phyloP scores from a whole-genome alignment of 116 monocot genomes.

The Papilionanthe hybrid region DNA sequence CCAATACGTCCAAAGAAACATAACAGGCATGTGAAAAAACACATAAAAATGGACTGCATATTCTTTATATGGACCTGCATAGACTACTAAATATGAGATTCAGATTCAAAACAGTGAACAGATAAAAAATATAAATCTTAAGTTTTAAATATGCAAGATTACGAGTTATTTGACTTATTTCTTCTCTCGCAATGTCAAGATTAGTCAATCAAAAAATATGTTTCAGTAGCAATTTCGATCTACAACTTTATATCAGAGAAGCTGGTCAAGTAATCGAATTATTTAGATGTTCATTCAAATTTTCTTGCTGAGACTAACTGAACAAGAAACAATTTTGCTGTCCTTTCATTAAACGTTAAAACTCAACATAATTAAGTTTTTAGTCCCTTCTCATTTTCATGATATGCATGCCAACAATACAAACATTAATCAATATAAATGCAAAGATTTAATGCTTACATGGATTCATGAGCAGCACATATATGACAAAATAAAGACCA shows the following conservation, averaged over 20 bases:
- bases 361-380: neutral
- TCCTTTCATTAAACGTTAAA: neutral
- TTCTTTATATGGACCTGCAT: neutral
- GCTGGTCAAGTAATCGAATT: neutral
- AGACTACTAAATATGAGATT: neutral
- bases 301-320: neutral
- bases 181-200: neutral
- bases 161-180: conserved; percentile 1
- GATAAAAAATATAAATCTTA: neutral
- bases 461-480: neutral
- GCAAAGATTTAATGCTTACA: neutral
- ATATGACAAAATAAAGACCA: neutral
- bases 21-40: neutral
- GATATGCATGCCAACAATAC: neutral
- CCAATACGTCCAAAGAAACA: neutral
- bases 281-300: neutral
- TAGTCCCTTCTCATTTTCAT: neutral
- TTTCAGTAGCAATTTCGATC: neutral
- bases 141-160: neutral
- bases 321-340: neutral
- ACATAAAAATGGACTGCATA: no score
- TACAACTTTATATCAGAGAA: neutral
- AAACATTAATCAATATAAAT: neutral
- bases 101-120: neutral
- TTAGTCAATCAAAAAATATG: neutral